Percentiles rank a stretch among this genome's conserved stretches.
Evolutionary conservation across 129 eudicot species (phyloP).

Genomic region (Mikania micrantha): DNA sequence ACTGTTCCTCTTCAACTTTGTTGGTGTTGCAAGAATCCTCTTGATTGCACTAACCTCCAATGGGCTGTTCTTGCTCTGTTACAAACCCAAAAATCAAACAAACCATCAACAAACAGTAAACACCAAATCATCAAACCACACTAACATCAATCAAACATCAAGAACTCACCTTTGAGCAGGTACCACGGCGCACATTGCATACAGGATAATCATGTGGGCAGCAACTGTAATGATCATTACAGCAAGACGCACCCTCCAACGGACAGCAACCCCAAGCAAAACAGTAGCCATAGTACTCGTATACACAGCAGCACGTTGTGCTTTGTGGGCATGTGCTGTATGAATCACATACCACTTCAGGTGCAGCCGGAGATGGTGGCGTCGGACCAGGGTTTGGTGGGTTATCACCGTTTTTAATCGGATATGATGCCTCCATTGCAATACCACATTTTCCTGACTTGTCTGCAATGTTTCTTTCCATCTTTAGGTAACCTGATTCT

Average conservation of each 20-base stretch:
- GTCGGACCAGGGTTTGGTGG: conserved; percentile 76
- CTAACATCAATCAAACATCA: not conserved
- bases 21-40: conserved; percentile 43
- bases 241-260: conserved; percentile 64
- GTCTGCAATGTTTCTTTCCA: conserved; percentile 51
- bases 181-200: conserved; percentile 50
- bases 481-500: conserved; percentile 55
- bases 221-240: conserved; percentile 71
- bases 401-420: conserved; percentile 46
- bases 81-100: not conserved
- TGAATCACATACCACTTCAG: conserved; percentile 45
- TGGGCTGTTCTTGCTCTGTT: conserved; percentile 67
- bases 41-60: conserved; percentile 39
- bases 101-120: not conserved
- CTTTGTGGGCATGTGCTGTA: conserved; percentile 55
- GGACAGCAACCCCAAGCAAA: conserved; percentile 83
- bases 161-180: conserved; percentile 49
- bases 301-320: conserved; percentile 73
- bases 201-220: conserved; percentile 76
- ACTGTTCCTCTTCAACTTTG: conserved; percentile 16
- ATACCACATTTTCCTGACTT: conserved; percentile 72
- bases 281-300: conserved; percentile 45
- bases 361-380: conserved; percentile 58
- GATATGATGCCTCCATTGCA: conserved; percentile 67
- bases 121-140: not conserved